A percentile compares a stretch with the other conserved stretches of the same genome.
phyloP scores from a whole-genome alignment of 108 stramenopile species.

The Stephanodiscus triporus region DNA sequence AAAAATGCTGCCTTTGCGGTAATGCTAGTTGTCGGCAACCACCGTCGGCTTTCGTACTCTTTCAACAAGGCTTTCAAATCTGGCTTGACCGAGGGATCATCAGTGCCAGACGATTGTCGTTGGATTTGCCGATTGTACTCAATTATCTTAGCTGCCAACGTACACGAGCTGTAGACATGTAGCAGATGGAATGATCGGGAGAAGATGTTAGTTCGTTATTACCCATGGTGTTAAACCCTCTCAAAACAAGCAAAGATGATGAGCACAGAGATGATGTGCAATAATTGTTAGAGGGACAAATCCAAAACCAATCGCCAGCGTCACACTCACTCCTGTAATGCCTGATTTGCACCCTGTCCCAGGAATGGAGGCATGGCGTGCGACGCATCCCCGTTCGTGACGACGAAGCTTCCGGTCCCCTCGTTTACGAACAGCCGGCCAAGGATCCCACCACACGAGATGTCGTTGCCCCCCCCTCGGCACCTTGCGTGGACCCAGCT shows the following conservation, averaged over 20 bases:
- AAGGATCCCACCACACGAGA: not conserved
- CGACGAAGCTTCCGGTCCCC: slow-evolving; percentile 32
- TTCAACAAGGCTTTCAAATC: slow-evolving; percentile 53
- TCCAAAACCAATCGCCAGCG: not conserved
- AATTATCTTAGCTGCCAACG: slow-evolving; percentile 60
- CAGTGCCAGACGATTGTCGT: not conserved
- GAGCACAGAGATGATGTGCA: no score
- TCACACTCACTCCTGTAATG: slow-evolving; percentile 86
- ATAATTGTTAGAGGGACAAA: not conserved
- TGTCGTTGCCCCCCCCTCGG: slow-evolving; percentile 20
- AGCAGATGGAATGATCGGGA: not conserved
- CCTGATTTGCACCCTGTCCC: slow-evolving; percentile 97
- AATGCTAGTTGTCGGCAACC: slow-evolving; percentile 79
- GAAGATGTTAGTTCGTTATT: not conserved
- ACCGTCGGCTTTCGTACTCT: slow-evolving; percentile 69
- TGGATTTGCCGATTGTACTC: slow-evolving; percentile 52
- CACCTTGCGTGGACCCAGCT: slow-evolving; percentile 72
- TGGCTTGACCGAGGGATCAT: slow-evolving; percentile 8
- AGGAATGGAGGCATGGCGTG: slow-evolving; percentile 97
- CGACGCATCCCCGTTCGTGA: slow-evolving; percentile 90
- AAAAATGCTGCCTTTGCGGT: slow-evolving; percentile 71
- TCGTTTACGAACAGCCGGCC: not conserved
- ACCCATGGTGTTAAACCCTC: not conserved
- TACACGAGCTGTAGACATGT: slow-evolving; percentile 15
- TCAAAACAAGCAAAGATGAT: not conserved